Percentiles rank a stretch among this genome's conserved stretches.
Evolutionary conservation across 2,329 filamentous ascomycete species (phyloP).

Genomic region (Sporothrix schenckii): DNA sequence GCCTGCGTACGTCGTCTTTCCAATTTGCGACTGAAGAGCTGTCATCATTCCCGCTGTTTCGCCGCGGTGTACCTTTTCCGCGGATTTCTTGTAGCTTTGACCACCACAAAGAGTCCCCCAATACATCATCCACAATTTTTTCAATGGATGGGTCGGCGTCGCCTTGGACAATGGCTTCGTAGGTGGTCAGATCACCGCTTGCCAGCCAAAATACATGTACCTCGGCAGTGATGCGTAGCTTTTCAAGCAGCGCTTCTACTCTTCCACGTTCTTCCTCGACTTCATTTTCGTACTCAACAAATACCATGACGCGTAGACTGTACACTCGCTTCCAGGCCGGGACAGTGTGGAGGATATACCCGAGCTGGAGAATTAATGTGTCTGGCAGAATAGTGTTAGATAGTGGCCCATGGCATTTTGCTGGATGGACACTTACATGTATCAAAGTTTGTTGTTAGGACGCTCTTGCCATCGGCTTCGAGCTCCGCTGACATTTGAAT

Average conservation of each 20-base stretch:
- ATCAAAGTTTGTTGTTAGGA: constrained; percentile 87
- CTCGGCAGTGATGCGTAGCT: constrained; percentile 78
- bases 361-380: constrained; percentile 81
- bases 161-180: constrained; percentile 79
- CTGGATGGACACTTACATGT: constrained; percentile 65
- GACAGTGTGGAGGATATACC: constrained; percentile 81
- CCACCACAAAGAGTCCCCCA: constrained; percentile 82
- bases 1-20: constrained; percentile 33
- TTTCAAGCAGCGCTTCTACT: constrained; percentile 74
- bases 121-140: constrained; percentile 63
- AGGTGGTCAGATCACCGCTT: constrained; percentile 70
- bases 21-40: background rate
- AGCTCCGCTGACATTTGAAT: constrained; percentile 92
- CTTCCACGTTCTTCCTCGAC: constrained; percentile 75
- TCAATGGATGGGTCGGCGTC: constrained; percentile 59
- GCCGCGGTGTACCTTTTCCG: constrained; percentile 40
- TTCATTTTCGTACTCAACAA: constrained; percentile 86
- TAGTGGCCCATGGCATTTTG: background rate
- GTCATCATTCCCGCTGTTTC: background rate
- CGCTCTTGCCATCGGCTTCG: constrained; percentile 64
- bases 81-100: constrained; percentile 66
- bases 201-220: constrained; percentile 82
- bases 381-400: constrained; percentile 47
- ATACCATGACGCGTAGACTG: constrained; percentile 75
- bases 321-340: constrained; percentile 77